Evolutionary conservation across 345 rosid species (phyloP).

Genomic region (Microthlaspi erraticum): DNA sequence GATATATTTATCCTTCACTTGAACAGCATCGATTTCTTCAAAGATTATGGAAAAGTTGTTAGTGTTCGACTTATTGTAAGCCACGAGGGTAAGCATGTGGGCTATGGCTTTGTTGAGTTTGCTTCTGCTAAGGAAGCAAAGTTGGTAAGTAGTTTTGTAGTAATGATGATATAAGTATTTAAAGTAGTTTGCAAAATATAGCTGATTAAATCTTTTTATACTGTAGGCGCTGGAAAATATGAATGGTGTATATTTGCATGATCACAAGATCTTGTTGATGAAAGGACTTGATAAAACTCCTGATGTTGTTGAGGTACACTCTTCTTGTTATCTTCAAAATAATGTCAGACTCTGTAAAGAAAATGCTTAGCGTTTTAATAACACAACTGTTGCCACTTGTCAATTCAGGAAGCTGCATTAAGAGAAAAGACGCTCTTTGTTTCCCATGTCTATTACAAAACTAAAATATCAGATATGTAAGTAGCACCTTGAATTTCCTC

Average conservation of each 20-base stretch:
- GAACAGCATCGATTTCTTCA: not conserved
- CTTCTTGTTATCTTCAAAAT: not conserved
- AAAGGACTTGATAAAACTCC: not conserved
- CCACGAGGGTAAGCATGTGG: conserved; percentile 3
- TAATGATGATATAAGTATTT: not conserved
- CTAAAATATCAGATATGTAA: too few species aligned
- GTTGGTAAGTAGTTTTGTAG: not conserved
- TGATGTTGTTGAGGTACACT: not conserved
- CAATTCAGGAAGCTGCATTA: too few species aligned
- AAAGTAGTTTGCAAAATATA: not conserved
- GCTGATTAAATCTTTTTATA: not conserved
- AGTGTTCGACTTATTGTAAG: not conserved
- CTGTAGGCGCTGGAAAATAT: not conserved
- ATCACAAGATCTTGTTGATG: conserved; percentile 8
- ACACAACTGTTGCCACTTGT: too few species aligned
- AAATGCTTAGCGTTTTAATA: too few species aligned
- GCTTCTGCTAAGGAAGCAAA: conserved; percentile 9
- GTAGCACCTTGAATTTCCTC: too few species aligned
- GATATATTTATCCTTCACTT: too few species aligned
- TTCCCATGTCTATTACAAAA: too few species aligned
- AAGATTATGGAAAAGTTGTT: not conserved
- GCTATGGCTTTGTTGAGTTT: conserved; percentile 6
- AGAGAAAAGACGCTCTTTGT: too few species aligned
- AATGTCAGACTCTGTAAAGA: not conserved
- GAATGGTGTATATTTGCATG: conserved; percentile 7